phyloP scores from a whole-genome alignment of 495 filamentous ascomycete genomes.

The Lindgomyces ingoldianus region DNA sequence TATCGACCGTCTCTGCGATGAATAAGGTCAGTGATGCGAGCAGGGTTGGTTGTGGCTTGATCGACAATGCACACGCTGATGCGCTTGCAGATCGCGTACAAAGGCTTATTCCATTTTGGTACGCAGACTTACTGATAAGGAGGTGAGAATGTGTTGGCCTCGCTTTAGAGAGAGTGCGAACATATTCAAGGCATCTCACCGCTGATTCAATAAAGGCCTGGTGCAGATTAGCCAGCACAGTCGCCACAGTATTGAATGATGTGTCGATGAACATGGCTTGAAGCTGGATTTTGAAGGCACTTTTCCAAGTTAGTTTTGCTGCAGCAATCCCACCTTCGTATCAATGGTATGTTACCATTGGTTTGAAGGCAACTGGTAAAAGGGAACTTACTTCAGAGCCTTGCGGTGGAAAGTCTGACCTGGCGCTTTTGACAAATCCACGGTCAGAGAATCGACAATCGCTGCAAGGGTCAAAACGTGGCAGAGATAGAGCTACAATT shows the following conservation, averaged over 20 bases:
- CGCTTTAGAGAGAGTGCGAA: constrained; percentile 57
- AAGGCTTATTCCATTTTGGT: constrained; percentile 5
- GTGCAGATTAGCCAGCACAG: constrained; percentile 73
- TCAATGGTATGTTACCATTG: not conserved
- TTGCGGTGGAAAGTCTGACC: constrained; percentile 78
- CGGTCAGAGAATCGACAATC: constrained; percentile 68
- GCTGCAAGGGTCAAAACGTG: constrained; percentile 32
- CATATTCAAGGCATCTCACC: constrained; percentile 82
- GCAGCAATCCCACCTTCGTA: constrained; percentile 8
- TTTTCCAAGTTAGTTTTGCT: constrained; percentile 35
- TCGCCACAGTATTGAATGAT: constrained; percentile 66
- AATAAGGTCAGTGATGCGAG: constrained; percentile 23
- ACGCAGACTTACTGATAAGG: constrained; percentile 58
- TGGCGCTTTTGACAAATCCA: constrained; percentile 68
- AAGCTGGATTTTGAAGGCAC: constrained; percentile 80
- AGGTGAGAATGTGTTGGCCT: constrained; percentile 58
- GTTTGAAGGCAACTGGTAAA: not conserved
- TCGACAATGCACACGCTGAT: constrained; percentile 33
- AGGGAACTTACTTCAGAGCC: constrained; percentile 57
- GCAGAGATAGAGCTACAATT: not conserved
- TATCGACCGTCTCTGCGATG: constrained; percentile 59
- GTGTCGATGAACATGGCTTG: constrained; percentile 90
- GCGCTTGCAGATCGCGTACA: constrained; percentile 10
- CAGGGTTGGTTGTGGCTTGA: constrained; percentile 26
- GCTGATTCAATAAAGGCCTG: constrained; percentile 72